phyloP scores from a whole-genome alignment of 371 early-diverging fungal species.

The Lichtheimia ramosa region DNA sequence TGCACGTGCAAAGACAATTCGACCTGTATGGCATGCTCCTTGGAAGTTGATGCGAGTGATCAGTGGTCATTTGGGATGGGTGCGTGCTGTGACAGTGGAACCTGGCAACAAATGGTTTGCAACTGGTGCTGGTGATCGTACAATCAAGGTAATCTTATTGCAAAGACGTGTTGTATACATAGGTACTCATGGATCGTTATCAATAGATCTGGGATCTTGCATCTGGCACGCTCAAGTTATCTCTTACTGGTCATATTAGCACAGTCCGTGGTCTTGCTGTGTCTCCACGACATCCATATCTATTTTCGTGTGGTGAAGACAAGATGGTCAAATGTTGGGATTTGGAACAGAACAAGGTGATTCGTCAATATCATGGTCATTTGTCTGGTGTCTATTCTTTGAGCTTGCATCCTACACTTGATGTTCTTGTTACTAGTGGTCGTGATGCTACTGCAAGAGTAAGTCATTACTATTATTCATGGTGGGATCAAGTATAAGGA shows the following conservation, averaged over 20 bases:
- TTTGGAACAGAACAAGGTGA: constrained; percentile 95
- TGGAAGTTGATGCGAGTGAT: constrained; percentile 98
- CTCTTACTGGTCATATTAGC: constrained; percentile 96
- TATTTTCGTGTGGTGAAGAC: constrained; percentile 96
- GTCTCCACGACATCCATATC: constrained; percentile 91
- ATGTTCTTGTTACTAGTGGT: constrained; percentile 92
- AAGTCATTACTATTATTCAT: constrained; percentile 16
- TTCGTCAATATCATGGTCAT: constrained; percentile 98
- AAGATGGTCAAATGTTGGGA: constrained; percentile 99
- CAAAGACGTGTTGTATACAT: neutral
- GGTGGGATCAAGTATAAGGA: neutral
- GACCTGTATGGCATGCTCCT: constrained; percentile 96
- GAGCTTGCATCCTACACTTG: constrained; percentile 91
- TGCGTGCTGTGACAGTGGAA: constrained; percentile 90
- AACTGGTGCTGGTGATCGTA: constrained; percentile 94
- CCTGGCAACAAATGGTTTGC: constrained; percentile 97
- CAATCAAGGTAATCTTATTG: constrained; percentile 77
- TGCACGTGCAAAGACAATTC: constrained; percentile 55
- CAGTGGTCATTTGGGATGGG: constrained; percentile 97
- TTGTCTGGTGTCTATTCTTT: constrained; percentile 90
- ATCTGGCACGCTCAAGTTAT: constrained; percentile 91
- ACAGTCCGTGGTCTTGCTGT: constrained; percentile 93
- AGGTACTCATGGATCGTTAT: neutral
- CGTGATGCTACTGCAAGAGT: constrained; percentile 94
- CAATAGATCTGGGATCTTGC: constrained; percentile 95